phyloP scores from a whole-genome alignment of 257 asterid species.

The Parsonsia alboflavescens region DNA sequence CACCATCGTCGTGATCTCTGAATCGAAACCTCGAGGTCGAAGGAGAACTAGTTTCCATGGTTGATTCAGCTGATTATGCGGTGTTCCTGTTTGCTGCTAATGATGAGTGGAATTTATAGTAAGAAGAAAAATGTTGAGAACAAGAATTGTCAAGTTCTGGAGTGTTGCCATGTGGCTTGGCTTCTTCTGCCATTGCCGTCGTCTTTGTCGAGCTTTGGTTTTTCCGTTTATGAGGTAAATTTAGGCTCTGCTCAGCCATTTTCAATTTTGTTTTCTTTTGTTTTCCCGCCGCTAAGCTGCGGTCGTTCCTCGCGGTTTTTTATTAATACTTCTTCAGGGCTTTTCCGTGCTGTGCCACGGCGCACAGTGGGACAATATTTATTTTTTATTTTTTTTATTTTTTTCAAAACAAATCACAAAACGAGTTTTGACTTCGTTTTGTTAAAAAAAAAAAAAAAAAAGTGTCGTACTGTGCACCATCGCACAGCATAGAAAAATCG shows the following conservation, averaged over 20 bases:
- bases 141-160: background rate
- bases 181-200: slow-evolving; percentile 33
- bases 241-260: background rate
- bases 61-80: slow-evolving; percentile 9
- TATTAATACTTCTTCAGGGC: no score
- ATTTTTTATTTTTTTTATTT: no score
- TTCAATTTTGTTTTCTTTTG: background rate
- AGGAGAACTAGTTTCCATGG: slow-evolving; percentile 34
- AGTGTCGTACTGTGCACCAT: no score
- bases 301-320: background rate
- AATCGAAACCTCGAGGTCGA: slow-evolving; percentile 45
- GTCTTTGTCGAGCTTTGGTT: slow-evolving; percentile 38
- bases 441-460: no score
- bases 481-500: no score
- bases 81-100: background rate
- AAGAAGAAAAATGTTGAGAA: no score
- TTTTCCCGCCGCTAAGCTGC: slow-evolving; percentile 3
- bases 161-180: slow-evolving; percentile 7
- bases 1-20: slow-evolving; percentile 41
- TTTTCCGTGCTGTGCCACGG: no score
- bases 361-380: no score
- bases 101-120: background rate
- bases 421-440: no score
- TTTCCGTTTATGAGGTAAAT: slow-evolving; percentile 25
- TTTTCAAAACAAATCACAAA: no score